Evolutionary conservation across 192 early-diverging fungal genomes (phyloP).

Genomic region (Coemansia sp.): DNA sequence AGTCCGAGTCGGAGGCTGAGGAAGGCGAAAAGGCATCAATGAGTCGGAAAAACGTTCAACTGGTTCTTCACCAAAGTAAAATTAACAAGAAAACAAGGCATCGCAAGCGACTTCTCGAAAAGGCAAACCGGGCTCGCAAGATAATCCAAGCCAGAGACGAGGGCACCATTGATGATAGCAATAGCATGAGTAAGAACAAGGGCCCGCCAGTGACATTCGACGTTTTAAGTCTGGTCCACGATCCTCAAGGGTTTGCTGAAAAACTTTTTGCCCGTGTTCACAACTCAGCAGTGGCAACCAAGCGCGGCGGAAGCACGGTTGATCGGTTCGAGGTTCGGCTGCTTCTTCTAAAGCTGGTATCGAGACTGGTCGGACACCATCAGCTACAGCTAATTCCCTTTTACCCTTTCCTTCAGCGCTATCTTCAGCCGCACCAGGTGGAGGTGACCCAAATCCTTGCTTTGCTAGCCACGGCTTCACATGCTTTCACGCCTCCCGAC

Average conservation of each 20-base stretch:
- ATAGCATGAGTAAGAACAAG: slow-evolving; percentile 62
- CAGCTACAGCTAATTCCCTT: slow-evolving; percentile 89
- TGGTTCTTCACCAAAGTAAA: slow-evolving; percentile 74
- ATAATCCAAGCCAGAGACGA: slow-evolving; percentile 61
- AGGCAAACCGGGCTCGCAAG: slow-evolving; percentile 58
- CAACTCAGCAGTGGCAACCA: slow-evolving; percentile 48
- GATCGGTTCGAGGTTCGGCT: slow-evolving; percentile 91
- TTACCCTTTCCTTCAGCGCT: slow-evolving; percentile 91
- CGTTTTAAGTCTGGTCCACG: slow-evolving; percentile 91
- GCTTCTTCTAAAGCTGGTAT: slow-evolving; percentile 91
- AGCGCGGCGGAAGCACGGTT: slow-evolving; percentile 60
- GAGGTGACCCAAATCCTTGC: slow-evolving; percentile 94
- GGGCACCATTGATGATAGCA: slow-evolving; percentile 34
- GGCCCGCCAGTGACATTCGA: slow-evolving; percentile 89
- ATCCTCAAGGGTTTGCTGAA: slow-evolving; percentile 97
- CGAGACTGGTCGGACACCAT: slow-evolving; percentile 94
- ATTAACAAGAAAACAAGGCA: slow-evolving; percentile 89
- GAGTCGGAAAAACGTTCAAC: slow-evolving; percentile 59
- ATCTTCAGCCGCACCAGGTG: slow-evolving; percentile 92
- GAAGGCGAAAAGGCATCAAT: slow-evolving; percentile 40
- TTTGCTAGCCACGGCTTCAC: slow-evolving; percentile 85
- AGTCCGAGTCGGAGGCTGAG: slow-evolving; percentile 69
- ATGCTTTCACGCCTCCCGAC: slow-evolving; percentile 95
- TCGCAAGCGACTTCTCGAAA: slow-evolving; percentile 73
- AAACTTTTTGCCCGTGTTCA: slow-evolving; percentile 86